Conservation (phyloP, 805 yeast genomes). For the Teunomyces barrocoloradensis region DNA sequence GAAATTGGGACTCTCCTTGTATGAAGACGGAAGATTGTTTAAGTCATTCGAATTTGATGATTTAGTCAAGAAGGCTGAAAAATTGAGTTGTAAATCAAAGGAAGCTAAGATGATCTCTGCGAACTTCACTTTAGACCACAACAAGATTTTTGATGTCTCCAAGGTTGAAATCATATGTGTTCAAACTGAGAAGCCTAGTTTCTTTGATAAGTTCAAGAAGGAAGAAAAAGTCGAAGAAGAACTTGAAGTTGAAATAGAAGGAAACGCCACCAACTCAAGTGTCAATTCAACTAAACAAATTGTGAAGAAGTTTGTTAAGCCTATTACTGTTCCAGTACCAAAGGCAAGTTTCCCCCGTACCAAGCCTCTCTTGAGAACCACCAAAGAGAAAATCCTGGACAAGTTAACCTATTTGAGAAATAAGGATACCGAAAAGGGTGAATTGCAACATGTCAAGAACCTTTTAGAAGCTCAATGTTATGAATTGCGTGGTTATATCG, state of each 20-base stretch:
- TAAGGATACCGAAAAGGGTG: constrained; percentile 53
- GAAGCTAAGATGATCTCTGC: constrained; percentile 32
- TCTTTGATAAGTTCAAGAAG: constrained; percentile 26
- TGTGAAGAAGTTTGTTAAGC: constrained; percentile 15
- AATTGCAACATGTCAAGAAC: constrained; percentile 61
- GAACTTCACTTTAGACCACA: constrained; percentile 44
- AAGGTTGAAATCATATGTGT: constrained; percentile 47
- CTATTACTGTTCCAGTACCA: constrained; percentile 34
- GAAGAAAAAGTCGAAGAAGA: constrained; percentile 17
- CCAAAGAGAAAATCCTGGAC: constrained; percentile 43
- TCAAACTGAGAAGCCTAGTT: constrained; percentile 13
- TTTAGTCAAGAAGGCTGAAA: constrained; percentile 24
- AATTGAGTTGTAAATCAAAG: constrained; percentile 40
- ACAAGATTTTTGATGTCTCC: constrained; percentile 49
- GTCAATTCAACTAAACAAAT: constrained; percentile 17
- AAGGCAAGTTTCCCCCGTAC: constrained; percentile 45
- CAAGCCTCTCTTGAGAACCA: constrained; percentile 31
- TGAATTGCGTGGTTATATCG: constrained; percentile 58
- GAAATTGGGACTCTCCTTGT: constrained; percentile 29
- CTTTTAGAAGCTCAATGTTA: constrained; percentile 73
- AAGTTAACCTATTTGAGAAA: constrained; percentile 53
- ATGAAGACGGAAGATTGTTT: constrained; percentile 38
- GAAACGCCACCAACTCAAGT: constrained; percentile 6
- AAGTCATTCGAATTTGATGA: constrained; percentile 26
- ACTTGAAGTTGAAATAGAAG: constrained; percentile 11